Evolutionary conservation across 176 grass and related monocot species (phyloP), one percentile per base, ranked within the genome.

Genomic region (Eleusine coracana): DNA sequence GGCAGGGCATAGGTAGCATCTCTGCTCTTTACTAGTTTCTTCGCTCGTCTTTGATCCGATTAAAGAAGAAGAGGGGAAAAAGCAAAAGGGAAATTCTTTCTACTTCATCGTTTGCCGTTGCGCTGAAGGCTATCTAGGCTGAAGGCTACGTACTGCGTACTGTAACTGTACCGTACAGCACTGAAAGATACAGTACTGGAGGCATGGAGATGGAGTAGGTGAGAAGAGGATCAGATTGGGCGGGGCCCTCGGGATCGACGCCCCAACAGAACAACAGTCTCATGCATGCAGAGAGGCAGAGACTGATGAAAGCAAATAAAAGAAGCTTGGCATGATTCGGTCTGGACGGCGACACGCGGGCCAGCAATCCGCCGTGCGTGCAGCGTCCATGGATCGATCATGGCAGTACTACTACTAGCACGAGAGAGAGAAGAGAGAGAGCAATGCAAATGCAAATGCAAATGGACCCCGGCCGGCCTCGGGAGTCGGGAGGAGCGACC

Each of bases 191-290:
- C 51, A 18, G 51, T 16, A n/a, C n/a, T n/a, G n/a, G n/a, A n/a
- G 18, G 16, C 51, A 52, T 54, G 51, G 51, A 50, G 12, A 48
- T 48, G 11, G 11, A 50, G 48, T 14, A 54, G 8, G 48, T 14
- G 9, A 50, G 48, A 3, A 50, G 48, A 34, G 27, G 61, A 70
- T n/a, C 7, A n/a, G 76, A 48, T 34, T 65, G 60, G 31, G 29
- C 14, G 23, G 36, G 41, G 0, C 10, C 42, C 69, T 81, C 27
- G 78, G 85, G 85, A 87, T 87, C 23, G 78, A 23, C 71, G 78
- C 71, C 71, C 71, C 14, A 63, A 14, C 60, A 61, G 21, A n/a
- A 87, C 78, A 40, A 87, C 85, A 81, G 85, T 48, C 49, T 81
- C 70, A 86, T 86, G 75, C 68, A 61, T 23, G 56, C 54, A 58